Conservation (phyloP, 805 yeast species). For the Aciculoconidium aculeatum region DNA sequence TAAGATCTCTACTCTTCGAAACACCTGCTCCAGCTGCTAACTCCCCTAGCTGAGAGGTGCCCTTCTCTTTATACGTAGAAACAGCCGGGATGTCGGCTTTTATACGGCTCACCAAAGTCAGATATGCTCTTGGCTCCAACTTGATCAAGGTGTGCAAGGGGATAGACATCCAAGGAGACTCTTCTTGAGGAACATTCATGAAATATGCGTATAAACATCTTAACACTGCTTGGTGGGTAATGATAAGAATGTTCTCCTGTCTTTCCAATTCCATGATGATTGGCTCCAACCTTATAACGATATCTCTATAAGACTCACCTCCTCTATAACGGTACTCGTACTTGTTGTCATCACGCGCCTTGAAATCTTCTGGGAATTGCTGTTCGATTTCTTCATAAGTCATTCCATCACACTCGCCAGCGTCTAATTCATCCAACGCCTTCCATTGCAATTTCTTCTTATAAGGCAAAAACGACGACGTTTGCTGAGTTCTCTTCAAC, state of each 20-base stretch:
- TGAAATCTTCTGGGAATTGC: conserved; percentile 87
- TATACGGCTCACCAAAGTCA: conserved; percentile 80
- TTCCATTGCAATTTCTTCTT: conserved; percentile 83
- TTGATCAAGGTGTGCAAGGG: conserved; percentile 93
- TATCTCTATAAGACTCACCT: conserved; percentile 95
- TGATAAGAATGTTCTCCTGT: conserved; percentile 91
- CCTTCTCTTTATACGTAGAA: conserved; percentile 91
- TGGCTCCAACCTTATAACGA: conserved; percentile 91
- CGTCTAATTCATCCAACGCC: conserved; percentile 94
- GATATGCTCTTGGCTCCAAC: conserved; percentile 92
- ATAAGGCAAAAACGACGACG: conserved; percentile 77
- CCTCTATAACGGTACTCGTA: conserved; percentile 95
- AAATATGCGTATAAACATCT: conserved; percentile 96
- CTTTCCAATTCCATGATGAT: conserved; percentile 97
- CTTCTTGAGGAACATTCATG: conserved; percentile 97
- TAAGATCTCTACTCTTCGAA: conserved; percentile 45
- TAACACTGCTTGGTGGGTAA: conserved; percentile 96
- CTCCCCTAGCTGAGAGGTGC: conserved; percentile 66
- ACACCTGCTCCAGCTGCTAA: conserved; percentile 28
- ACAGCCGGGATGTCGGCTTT: conserved; percentile 98
- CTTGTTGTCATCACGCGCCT: conserved; percentile 92
- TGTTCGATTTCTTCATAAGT: conserved; percentile 86
- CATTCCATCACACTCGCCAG: conserved; percentile 96
- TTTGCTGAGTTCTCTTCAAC: conserved; percentile 83
- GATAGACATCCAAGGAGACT: conserved; percentile 98